Evolutionary conservation across 805 yeast genomes (phyloP), one percentile per base, ranked within the genome.

Genomic region (Yarrowia sp.): DNA sequence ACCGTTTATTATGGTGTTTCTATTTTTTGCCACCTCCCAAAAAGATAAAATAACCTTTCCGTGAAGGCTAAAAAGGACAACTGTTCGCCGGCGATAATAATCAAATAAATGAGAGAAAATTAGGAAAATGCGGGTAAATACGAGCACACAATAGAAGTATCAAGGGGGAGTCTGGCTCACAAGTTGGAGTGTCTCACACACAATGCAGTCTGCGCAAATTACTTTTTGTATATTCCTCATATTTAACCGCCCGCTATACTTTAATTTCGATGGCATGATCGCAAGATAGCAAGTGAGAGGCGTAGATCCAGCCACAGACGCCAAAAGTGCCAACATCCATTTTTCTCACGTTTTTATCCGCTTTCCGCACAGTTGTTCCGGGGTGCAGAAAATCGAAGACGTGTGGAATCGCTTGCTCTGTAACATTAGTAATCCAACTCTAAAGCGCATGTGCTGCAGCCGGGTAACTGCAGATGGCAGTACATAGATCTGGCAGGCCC

Each of bases 391-490:
- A n/a, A n/a, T n/a, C n/a, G n/a, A n/a, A n/a, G n/a, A 27, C 13
- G 8, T 1, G 6, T 5, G 8, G n/a, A 6, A 1, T 10, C 18
- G 2, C 42, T 38, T 38, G 25, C 42, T 19, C 42, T 10, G 14
- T n/a, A 21, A 22, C 27, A 14, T 39, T 39, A 39, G 18, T 39
- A 39, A 39, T 22, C 44, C 16, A 42, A 42, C 49, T 42, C 49
- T 42, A 42, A 5, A 2, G 19, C 25, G 6, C 49, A 16, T 16
- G 25, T 42, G 49, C 49, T 42, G 49, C 49, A 42, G 49, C 49
- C 49, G 49, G 49, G 49, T 42, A 42, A 42, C 49, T 27, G 32
- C 49, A 42, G 9, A 14, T 39, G 27, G 16, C 29, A 25, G 32
- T 42, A 42, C 32, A 10, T 22, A 39, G 44, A 39, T 39, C 44